phyloP scores from a whole-genome alignment of 2,329 filamentous ascomycete genomes.

The Sporothrix protearum region DNA sequence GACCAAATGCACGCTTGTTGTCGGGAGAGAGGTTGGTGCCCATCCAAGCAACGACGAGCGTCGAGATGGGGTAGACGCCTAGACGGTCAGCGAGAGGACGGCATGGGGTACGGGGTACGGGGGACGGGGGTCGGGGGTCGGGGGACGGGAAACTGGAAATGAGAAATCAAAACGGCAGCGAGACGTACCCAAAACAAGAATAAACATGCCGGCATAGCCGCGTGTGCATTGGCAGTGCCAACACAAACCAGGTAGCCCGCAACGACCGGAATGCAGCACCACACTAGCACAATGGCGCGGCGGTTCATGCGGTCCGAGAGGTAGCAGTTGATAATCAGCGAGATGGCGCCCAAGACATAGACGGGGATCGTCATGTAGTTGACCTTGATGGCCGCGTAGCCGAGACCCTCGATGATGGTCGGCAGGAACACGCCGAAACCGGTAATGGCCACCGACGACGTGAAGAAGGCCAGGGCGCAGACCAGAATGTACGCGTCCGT shows the following conservation, averaged over 20 bases:
- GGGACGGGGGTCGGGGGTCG: too few relatives aligned
- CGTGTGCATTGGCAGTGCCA: slow-evolving; percentile 18
- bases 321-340: slow-evolving; percentile 21
- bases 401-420: slow-evolving; percentile 21
- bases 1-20: slow-evolving; percentile 19
- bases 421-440: slow-evolving; percentile 24
- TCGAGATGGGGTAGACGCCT: slow-evolving; percentile 22
- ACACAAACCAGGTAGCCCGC: slow-evolving; percentile 22
- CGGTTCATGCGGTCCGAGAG: slow-evolving; percentile 20
- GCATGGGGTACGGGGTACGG: too few relatives aligned
- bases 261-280: slow-evolving; percentile 14
- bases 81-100: background rate
- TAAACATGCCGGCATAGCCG: slow-evolving; percentile 24
- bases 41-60: slow-evolving; percentile 20
- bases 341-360: slow-evolving; percentile 26
- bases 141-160: too few relatives aligned
- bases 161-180: too few relatives aligned
- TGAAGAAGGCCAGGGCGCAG: slow-evolving; percentile 17
- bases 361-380: slow-evolving; percentile 30
- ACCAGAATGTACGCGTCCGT: slow-evolving; percentile 19
- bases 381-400: slow-evolving; percentile 24
- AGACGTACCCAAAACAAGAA: slow-evolving; percentile 15
- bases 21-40: slow-evolving; percentile 23
- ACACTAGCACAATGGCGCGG: slow-evolving; percentile 14
- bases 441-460: slow-evolving; percentile 21